A percentile compares a stretch with the other conserved stretches of the same genome.
Evolutionary conservation across 352 stramenopile genomes (phyloP).

Genomic region (Blastocystis sp.): DNA sequence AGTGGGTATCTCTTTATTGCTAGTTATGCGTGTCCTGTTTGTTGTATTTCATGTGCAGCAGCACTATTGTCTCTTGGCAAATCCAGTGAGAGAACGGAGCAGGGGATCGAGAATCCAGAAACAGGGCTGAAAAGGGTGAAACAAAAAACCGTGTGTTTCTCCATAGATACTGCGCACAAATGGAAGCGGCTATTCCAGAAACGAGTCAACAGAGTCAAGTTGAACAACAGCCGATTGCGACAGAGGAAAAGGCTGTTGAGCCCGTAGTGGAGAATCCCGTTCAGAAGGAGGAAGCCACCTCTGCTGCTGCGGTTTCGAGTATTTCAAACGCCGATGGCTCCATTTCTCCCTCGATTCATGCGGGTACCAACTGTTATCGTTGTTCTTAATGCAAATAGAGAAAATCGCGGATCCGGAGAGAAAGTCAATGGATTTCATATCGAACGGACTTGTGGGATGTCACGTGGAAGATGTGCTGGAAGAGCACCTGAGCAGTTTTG

Average conservation of each 20-base stretch:
- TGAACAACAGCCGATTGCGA: background rate
- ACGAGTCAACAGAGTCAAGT: background rate
- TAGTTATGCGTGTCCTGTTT: background rate
- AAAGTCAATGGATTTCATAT: constrained; percentile 20
- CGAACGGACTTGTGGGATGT: constrained; percentile 24
- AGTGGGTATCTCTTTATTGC: background rate
- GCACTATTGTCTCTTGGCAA: too few species aligned
- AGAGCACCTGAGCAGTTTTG: constrained; percentile 16
- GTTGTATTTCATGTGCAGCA: background rate
- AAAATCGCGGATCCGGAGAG: constrained; percentile 52
- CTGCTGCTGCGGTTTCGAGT: too few species aligned
- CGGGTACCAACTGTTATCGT: background rate
- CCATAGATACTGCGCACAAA: background rate
- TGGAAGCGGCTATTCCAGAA: background rate
- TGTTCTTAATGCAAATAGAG: constrained; percentile 23
- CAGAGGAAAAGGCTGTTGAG: background rate
- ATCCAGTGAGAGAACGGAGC: too few species aligned
- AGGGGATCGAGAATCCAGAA: background rate
- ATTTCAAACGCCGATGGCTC: background rate
- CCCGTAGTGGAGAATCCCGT: background rate
- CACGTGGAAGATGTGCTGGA: constrained; percentile 54
- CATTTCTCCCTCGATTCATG: constrained; percentile 12
- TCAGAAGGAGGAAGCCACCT: background rate
- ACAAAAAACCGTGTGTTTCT: background rate
- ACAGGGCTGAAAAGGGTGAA: background rate